Conservation (phyloP, 306 rosid genomes). For the Trichosanthes cucumerina region DNA sequence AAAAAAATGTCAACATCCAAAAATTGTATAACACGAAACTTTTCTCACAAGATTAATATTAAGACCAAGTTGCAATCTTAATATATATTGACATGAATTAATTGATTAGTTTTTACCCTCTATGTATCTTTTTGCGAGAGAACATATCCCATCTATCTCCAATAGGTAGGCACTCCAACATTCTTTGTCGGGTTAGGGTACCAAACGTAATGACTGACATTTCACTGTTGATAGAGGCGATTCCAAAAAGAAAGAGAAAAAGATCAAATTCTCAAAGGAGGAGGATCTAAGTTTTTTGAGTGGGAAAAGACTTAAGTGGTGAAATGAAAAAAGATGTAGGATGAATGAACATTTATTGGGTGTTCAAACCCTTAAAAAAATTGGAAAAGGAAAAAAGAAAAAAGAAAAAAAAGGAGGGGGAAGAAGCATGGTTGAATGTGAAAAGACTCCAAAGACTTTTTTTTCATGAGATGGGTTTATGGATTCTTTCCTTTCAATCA, state of each 20-base stretch:
- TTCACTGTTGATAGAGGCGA: no score
- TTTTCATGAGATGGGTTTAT: not conserved
- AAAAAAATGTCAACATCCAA: not conserved
- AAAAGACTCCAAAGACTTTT: not conserved
- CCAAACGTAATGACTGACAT: no score
- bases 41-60: not conserved
- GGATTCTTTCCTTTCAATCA: not conserved
- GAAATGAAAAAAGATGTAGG: not conserved
- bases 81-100: no score
- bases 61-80: not conserved
- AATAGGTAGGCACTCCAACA: no score
- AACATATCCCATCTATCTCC: no score
- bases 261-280: not conserved
- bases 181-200: no score
- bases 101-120: no score
- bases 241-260: not conserved
- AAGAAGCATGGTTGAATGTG: not conserved
- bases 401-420: no score
- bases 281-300: not conserved
- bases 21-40: not conserved
- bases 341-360: no score
- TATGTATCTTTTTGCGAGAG: no score
- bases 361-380: no score
- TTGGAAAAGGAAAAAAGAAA: no score
- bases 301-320: not conserved